Base-by-base conservation (phyloP, 2,329 filamentous ascomycete genomes). In the Pseudophaeomoniella oleicola region DNA sequence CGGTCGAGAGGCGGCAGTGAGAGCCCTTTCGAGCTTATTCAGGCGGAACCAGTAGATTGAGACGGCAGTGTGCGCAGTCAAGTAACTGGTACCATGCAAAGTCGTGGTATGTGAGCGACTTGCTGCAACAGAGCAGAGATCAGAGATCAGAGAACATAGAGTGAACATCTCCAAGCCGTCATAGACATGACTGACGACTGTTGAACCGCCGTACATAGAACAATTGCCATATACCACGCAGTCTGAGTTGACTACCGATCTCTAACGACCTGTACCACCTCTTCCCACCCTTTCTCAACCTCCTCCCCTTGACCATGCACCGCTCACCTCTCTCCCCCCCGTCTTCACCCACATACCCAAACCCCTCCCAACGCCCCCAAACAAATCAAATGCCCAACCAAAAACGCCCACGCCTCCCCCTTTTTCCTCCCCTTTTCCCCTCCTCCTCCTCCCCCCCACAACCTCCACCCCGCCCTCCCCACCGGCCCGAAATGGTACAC, bases 401-500 rank as follows among this genome's bases (percentile, higher is more conserved):
- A 17, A 48, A 30, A 42, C 46, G 46, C 14, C 47, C 39, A 38
- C 14, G 14, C 30, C 13, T n/a, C 30, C 5, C 30, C 5, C 14
- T 5, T n/a, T 16, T 32, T 32, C 30, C 5, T 6, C 17, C 13
- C 14, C 30, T 32, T 5, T 10, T 32, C 13, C 13, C 13, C 13
- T 6, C 5, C 13, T 5, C 13, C 5, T 14, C 5, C 14, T n/a
- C 30, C 30, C 14, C 5, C 17, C 30, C 13, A 32, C 30, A 49
- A 35, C 13, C 46, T 42, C 5, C 30, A 35, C 5, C 39, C 31
- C 6, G 57, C 54, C 39, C 55, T 45, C 3, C 49, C n/a, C 2
- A 46, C 34, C 3, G 55, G 54, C 4, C 48, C 55, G 16, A 54
- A 14, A 42, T 60, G 57, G 42, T 59, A 60, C 4, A 57, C 5